Evolutionary conservation across 2,329 filamentous ascomycete species (phyloP).

Genomic region (Aspergillus pseudonomiae): DNA sequence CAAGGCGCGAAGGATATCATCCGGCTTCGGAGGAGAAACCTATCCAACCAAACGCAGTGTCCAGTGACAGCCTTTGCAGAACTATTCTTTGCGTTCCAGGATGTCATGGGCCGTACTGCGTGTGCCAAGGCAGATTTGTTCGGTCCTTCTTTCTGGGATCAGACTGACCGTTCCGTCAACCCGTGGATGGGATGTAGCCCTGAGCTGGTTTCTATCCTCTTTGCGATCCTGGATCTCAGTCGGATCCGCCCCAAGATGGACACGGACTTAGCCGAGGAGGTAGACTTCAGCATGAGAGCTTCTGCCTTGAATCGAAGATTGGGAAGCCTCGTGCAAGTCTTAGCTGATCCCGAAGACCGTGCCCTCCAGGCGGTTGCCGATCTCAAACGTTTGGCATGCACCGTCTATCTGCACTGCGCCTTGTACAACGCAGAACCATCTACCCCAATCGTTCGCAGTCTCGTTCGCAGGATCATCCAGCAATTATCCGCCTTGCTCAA

Average conservation of each 20-base stretch:
- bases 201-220: background rate
- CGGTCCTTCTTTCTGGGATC: slow-evolving; percentile 44
- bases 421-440: background rate
- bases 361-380: background rate
- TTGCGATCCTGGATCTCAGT: background rate
- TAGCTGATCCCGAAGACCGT: background rate
- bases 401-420: slow-evolving; percentile 3
- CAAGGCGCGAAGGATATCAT: slow-evolving; percentile 46
- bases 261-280: background rate
- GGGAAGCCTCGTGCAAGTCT: background rate
- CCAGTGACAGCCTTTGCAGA: slow-evolving; percentile 23
- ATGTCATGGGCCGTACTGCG: slow-evolving; percentile 48
- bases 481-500: background rate
- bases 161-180: slow-evolving; percentile 9
- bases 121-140: slow-evolving; percentile 47
- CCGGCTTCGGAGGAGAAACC: slow-evolving; percentile 33
- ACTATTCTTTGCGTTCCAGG: slow-evolving; percentile 48
- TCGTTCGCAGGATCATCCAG: background rate
- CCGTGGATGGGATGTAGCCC: slow-evolving; percentile 9
- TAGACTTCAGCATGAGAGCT: background rate
- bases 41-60: background rate
- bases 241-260: background rate
- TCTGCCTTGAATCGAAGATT: background rate
- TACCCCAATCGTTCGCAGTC: background rate
- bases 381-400: slow-evolving; percentile 2